Percentiles rank a stretch among this genome's conserved stretches.
These are phyloP conservation scores for Capsella bursapastoris DNA, from an alignment of 345 rosid genomes.

Conservation along the genomic window DNA sequence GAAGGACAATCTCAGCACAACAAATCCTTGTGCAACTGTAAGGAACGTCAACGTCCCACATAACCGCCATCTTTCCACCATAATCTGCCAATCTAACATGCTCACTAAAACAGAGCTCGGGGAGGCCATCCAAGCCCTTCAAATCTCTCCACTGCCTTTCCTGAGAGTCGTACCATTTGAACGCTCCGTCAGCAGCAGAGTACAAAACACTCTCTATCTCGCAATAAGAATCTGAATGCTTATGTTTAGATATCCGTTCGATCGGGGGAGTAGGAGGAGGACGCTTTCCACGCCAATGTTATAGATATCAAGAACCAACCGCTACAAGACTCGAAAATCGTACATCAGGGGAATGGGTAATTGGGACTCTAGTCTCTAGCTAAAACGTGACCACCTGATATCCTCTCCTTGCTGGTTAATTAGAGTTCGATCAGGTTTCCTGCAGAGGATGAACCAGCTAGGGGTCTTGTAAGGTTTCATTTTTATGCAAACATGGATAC, in stretches of 20 bases:
- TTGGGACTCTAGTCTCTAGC: too few relatives aligned
- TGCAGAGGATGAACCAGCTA: neutral
- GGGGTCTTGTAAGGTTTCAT: neutral
- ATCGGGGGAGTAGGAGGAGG: too few relatives aligned
- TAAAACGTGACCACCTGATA: neutral
- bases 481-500: neutral
- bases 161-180: neutral
- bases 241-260: too few relatives aligned
- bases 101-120: neutral
- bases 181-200: neutral
- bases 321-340: too few relatives aligned
- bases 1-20: neutral
- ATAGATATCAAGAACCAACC: too few relatives aligned
- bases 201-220: neutral
- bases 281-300: too few relatives aligned
- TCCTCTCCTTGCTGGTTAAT: neutral
- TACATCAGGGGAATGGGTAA: too few relatives aligned
- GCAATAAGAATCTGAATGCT: neutral
- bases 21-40: neutral
- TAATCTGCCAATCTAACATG: constrained; percentile 8
- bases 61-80: constrained; percentile 9
- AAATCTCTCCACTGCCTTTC: neutral
- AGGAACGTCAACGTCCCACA: neutral
- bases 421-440: neutral
- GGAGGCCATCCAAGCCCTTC: neutral